Base-by-base conservation (phyloP, 768 basidiomycete genomes). In the Clavaria fumosa region DNA sequence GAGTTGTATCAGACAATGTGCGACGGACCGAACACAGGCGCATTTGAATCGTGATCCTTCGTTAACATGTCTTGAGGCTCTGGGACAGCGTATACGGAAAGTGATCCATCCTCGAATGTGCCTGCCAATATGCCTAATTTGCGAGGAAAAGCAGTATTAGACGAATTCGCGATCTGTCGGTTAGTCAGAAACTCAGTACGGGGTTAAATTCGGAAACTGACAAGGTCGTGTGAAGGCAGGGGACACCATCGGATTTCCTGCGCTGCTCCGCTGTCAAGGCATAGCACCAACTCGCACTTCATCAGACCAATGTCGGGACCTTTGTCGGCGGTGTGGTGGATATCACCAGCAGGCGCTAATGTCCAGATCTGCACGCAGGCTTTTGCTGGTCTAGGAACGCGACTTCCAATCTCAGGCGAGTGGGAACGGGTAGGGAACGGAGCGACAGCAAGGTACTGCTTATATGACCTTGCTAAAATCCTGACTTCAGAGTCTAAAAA, bases 231-330 rank as follows among this genome's bases (percentile, higher is more conserved):
- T 12, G 80, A 74, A 1, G 90, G 89, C 20, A 89, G 53, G 3
- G 93, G 93, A 54, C 91, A 91, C 91, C 93, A 97, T 56, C 80
- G 88, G 10, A 91, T 52, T 35, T 84, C 79, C 45, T 75, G 70
- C 2, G 77, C 81, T 3, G 81, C 70, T 0, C 91, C 89, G 14
- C 66, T 63, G n/a, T 90, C 78, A 6, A 88, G 45, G 43, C 89
- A 91, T 1, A 97, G 49, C 2, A 90, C 76, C 66, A 95, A 66
- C 51, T 86, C 89, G 45, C 90, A 93, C 12, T 51, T 60, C 64
- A 84, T 68, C 39, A 62, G 55, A 0, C 75, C 75, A 1, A 43
- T 34, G 32, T 69, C 60, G 4, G n/a, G n/a, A n/a, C n/a, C n/a
- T 38, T 35, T 7, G 36, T 34, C 22, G 6, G 31, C 14, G 31